phyloP scores from a whole-genome alignment of 2,329 filamentous ascomycete genomes.

The Mycogone perniciosa region DNA sequence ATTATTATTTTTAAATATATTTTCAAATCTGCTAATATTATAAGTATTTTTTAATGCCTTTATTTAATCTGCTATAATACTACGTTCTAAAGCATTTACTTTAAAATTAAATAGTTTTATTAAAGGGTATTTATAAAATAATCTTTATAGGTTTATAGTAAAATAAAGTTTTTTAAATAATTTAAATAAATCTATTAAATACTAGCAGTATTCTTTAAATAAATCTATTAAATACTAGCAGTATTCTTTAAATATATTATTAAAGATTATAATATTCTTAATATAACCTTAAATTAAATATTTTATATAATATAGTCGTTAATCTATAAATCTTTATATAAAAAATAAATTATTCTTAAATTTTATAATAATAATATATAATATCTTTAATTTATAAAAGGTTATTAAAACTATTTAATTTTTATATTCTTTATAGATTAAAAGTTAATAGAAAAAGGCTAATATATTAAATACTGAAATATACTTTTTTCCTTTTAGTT shows the following conservation, averaged over 20 bases:
- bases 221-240: background rate
- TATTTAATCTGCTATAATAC: background rate
- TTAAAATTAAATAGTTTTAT: background rate
- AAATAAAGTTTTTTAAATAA: background rate
- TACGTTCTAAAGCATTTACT: no score
- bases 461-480: no score
- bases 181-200: background rate
- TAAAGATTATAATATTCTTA: background rate
- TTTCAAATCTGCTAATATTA: background rate
- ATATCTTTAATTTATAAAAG: no score
- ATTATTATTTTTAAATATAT: no score
- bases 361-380: background rate
- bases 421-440: no score
- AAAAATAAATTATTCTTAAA: background rate
- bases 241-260: background rate
- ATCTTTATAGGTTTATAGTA: no score
- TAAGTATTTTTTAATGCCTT: background rate
- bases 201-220: background rate
- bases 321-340: background rate
- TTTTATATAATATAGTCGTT: background rate
- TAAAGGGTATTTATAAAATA: no score
- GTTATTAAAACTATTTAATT: no score
- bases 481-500: background rate
- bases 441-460: no score
- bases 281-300: background rate